Evolutionary conservation across 1,284 basidiomycete species (phyloP), one percentile per base, ranked within the genome.

Genomic region (Trichosporon sp.): DNA sequence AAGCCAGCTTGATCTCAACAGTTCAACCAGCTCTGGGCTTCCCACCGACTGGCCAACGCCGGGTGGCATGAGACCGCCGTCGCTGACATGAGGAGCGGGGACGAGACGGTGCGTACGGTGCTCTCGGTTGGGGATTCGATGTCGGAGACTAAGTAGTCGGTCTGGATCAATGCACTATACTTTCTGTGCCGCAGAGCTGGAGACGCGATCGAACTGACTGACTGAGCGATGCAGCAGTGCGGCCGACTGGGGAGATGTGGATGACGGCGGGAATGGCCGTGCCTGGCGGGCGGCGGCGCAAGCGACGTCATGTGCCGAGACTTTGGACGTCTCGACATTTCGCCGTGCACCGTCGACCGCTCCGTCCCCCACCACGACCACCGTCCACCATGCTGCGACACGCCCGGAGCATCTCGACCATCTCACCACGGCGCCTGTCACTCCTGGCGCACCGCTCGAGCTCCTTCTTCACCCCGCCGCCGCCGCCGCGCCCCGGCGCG

Each of bases 271-370:
- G 44, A 21, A 25, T 25, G 21, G 2, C 21, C 47, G 47, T 51
- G 35, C 34, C 42, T 31, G 63, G 29, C 42, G 29, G 27, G 6
- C 21, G 47, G 47, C 47, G 47, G 47, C 38, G 38, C 29, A 44
- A 44, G 27, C 47, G 47, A 65, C 64, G 64, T 65, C 64, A 65
- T 65, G 47, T 51, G 47, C 47, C 47, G 47, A 51, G 42, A 51
- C 47, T 51, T 51, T 51, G 5, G 47, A 51, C 47, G 11, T 51
- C 47, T 51, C 47, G 23, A 51, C 47, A 51, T 51, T 51, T 51
- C 47, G 21, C 47, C 47, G 47, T 51, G 6, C 21, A 23, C 23
- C 47, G 18, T 51, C 47, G n/a, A n/a, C n/a, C n/a, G n/a, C n/a
- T n/a, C n/a, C n/a, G n/a, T 51, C 23, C 47, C n/a, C 6, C 11